Conservation (phyloP, 768 basidiomycete species). For the Russula lepida region DNA sequence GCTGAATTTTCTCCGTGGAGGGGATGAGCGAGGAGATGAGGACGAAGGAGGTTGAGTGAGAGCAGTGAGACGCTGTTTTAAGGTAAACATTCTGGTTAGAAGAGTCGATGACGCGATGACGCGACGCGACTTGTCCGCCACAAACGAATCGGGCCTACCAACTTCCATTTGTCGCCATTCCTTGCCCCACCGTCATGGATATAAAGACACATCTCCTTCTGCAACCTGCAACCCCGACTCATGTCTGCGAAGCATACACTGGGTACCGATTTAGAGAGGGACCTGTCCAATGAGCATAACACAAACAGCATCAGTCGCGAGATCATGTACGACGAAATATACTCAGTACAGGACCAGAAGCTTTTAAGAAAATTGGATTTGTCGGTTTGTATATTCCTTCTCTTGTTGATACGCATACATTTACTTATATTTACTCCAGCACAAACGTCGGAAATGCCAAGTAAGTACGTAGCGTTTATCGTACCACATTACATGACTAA, state of each 20-base stretch:
- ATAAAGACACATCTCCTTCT: too few species aligned
- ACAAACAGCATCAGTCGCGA: not conserved
- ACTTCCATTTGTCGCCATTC: too few species aligned
- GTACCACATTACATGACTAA: not conserved
- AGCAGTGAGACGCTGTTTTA: slow-evolving; percentile 62
- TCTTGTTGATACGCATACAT: not conserved
- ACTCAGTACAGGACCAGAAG: not conserved
- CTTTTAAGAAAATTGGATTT: slow-evolving; percentile 17
- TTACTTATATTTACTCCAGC: not conserved
- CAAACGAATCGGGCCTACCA: too few species aligned
- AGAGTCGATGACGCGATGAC: too few species aligned
- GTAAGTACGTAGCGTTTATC: slow-evolving; percentile 19
- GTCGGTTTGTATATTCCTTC: slow-evolving; percentile 25
- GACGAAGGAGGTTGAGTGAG: slow-evolving; percentile 47
- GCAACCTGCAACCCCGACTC: too few species aligned
- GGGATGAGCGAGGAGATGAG: slow-evolving; percentile 28
- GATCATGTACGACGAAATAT: not conserved
- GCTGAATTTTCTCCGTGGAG: slow-evolving; percentile 34
- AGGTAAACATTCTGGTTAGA: slow-evolving; percentile 25
- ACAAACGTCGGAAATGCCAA: slow-evolving; percentile 36
- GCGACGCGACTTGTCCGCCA: too few species aligned
- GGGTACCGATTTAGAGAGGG: not conserved
- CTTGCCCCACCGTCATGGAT: too few species aligned
- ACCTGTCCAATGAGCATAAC: not conserved
- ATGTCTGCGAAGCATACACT: too few species aligned